Conservation (phyloP, 2,329 filamentous ascomycete genomes). For the Alternaria metachromatica region DNA sequence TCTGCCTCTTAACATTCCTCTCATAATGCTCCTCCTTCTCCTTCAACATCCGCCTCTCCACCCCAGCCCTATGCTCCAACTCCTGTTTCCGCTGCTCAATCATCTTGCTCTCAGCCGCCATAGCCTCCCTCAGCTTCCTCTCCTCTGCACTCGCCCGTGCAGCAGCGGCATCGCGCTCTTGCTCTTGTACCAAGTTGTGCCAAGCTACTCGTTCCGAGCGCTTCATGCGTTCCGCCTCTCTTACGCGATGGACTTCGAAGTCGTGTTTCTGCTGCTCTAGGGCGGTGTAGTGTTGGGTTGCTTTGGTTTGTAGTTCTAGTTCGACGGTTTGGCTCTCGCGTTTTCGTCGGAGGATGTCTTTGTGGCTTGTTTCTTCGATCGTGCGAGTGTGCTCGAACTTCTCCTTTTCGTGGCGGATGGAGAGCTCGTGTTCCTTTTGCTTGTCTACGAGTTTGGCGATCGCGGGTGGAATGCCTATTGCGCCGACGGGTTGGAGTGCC, state of each 20-base stretch:
- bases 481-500: constrained; percentile 47
- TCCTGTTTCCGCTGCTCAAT: constrained; percentile 34
- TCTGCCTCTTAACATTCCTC: constrained; percentile 42
- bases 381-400: constrained; percentile 36
- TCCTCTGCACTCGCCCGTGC: constrained; percentile 33
- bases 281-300: constrained; percentile 25
- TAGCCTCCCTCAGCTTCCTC: constrained; percentile 20
- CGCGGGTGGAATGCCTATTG: constrained; percentile 40
- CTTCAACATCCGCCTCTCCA: constrained; percentile 37
- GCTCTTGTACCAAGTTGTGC: constrained; percentile 38
- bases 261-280: constrained; percentile 42
- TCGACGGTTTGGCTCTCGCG: constrained; percentile 37
- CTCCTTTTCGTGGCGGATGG: constrained; percentile 35
- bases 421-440: constrained; percentile 41
- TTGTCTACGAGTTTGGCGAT: constrained; percentile 39
- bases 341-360: constrained; percentile 35
- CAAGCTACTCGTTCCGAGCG: constrained; percentile 38
- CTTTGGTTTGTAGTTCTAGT: constrained; percentile 24
- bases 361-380: constrained; percentile 38
- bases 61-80: constrained; percentile 32
- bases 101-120: constrained; percentile 26
- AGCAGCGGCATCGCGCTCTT: constrained; percentile 36
- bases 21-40: constrained; percentile 46
- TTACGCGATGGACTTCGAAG: constrained; percentile 39
- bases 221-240: constrained; percentile 41